phyloP scores from a whole-genome alignment of 2,329 filamentous ascomycete species.

The Balansia obtecta region DNA sequence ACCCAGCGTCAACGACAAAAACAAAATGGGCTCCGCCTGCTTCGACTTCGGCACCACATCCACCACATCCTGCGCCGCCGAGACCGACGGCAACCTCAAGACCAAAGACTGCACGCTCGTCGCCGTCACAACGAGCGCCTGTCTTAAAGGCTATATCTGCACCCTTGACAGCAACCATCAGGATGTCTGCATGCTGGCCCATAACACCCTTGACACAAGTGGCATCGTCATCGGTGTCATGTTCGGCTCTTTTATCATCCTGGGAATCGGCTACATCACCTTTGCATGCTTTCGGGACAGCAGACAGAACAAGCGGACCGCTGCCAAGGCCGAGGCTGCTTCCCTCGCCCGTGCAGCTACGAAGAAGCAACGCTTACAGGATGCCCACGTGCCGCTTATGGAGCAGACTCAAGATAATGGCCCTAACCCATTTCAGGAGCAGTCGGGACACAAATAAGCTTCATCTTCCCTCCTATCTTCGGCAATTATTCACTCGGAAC shows the following conservation, averaged over 20 bases:
- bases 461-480: background rate
- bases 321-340: constrained; percentile 36
- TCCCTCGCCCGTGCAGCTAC: constrained; percentile 35
- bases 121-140: constrained; percentile 22
- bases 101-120: constrained; percentile 28
- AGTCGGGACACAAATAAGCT: constrained; percentile 5
- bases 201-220: constrained; percentile 26
- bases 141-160: constrained; percentile 33
- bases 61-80: constrained; percentile 26
- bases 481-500: no score
- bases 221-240: constrained; percentile 36
- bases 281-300: constrained; percentile 41
- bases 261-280: constrained; percentile 28
- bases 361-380: constrained; percentile 27
- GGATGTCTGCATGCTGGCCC: constrained; percentile 28
- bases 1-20: background rate
- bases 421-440: constrained; percentile 27
- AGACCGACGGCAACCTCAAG: constrained; percentile 22
- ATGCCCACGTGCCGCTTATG: constrained; percentile 25
- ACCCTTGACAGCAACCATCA: constrained; percentile 22
- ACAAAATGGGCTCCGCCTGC: constrained; percentile 18
- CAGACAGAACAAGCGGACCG: constrained; percentile 28
- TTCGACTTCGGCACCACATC: constrained; percentile 19
- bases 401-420: constrained; percentile 14
- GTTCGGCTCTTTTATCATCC: constrained; percentile 29